These are phyloP conservation scores for Trichoderma sp. DNA, from an alignment of 2,329 filamentous ascomycete genomes.

Conservation along the genomic window DNA sequence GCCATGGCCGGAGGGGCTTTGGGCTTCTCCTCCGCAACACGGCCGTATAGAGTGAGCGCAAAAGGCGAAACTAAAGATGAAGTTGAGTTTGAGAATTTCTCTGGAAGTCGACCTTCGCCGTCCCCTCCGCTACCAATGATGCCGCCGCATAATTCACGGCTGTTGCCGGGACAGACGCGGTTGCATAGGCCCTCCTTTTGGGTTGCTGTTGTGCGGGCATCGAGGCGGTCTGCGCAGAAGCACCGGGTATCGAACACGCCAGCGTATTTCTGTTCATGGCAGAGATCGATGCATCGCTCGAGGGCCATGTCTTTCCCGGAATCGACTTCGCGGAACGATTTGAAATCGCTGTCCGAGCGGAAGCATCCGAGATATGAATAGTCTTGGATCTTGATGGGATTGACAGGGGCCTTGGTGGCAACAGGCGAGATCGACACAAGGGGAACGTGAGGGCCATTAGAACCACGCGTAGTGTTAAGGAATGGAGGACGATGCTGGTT, in stretches of 20 bases:
- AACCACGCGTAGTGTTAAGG: neutral
- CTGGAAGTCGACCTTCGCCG: neutral
- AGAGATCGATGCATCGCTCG: constrained; percentile 45
- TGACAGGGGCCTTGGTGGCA: constrained; percentile 31
- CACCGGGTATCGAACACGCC: constrained; percentile 49
- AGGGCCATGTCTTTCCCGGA: constrained; percentile 46
- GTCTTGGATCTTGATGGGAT: constrained; percentile 41
- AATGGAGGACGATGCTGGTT: neutral
- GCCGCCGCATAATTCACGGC: constrained; percentile 49
- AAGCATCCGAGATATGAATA: constrained; percentile 50
- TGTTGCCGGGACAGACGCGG: constrained; percentile 48
- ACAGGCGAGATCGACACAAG: constrained; percentile 6
- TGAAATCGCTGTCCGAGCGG: constrained; percentile 43
- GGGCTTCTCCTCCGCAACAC: constrained; percentile 39
- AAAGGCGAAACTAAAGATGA: constrained; percentile 30
- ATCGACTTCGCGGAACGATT: constrained; percentile 40
- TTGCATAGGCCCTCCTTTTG: constrained; percentile 41
- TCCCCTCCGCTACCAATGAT: constrained; percentile 29
- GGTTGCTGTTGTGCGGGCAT: constrained; percentile 45
- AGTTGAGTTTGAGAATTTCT: neutral
- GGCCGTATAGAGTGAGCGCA: constrained; percentile 51
- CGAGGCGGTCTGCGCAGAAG: constrained; percentile 51
- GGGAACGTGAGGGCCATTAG: constrained; percentile 15
- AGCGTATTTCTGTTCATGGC: constrained; percentile 43
- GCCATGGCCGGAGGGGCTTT: constrained; percentile 43